Base-by-base conservation (phyloP, 2,329 filamentous ascomycete genomes). In the Periconia sp. region DNA sequence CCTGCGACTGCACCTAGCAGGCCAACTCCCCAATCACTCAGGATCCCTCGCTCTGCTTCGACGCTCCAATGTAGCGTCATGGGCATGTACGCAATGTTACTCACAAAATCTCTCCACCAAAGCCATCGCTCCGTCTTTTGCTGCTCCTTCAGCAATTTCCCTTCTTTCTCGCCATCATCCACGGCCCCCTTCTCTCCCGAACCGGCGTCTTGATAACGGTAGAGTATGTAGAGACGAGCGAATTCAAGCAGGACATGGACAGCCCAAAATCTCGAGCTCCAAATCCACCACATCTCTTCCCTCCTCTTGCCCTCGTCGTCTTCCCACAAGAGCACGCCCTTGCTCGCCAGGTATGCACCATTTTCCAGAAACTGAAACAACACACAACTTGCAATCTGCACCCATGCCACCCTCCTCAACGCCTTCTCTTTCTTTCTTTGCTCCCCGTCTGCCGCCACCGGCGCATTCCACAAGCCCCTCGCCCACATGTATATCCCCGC, bases 281-380 rank as follows among this genome's bases (percentile, higher is more conserved):
- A 88, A 13, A 84, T 67, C 70, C 81, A 86, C 64, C 86, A 84
- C 54, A 73, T 77, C 19, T 68, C 78, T 65, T 88, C 80, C 34
- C 79, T 79, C 22, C 42, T 57, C 38, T 68, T 64, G 0, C 72
- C 70, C 7, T 48, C 54, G 34, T 79, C 76, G 11, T 78, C 75
- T 5, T 71, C 70, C 72, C 82, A 78, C 12, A 72, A 77, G 21
- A 96, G 65, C 3, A 95, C 81, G 15, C 86, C 85, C 68, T 91
- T 91, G 47, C 78, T 76, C 3, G 84, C 79, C 25, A 97, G 79
- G 73, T 87, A 95, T 12, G 87, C 87, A 26, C 81, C 79, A 72
- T 96, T 96, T 76, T 99, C 94, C 28, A 92, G 78, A 1, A 82
- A 73, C 71, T 96, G 91, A 74, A 88, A 95, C 8, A 75, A 65